Base-by-base conservation (phyloP, 768 basidiomycete genomes). In the Suillus hirtellus region DNA sequence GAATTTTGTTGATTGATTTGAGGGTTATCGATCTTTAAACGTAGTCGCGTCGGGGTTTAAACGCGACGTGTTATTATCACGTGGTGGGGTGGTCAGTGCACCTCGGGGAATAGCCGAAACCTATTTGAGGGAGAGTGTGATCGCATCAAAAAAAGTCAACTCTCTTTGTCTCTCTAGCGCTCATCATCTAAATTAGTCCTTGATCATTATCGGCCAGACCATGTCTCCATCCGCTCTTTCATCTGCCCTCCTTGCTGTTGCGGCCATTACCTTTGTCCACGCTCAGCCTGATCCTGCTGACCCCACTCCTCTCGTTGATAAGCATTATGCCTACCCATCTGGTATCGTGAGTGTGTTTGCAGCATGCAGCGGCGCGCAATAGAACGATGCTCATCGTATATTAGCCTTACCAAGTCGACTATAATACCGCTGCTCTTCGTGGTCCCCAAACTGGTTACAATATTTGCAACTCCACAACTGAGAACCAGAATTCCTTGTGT, bases 391-490 rank as follows among this genome's bases (percentile, higher is more conserved):
- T 52, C 38, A 12, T n/a, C 0, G 27, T 10, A 4, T 15, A 1
- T 4, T 54, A 86, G 84, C 86, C 86, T 2, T 80, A 82, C 69
- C 77, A 85, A 72, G 84, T 77, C 44, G 81, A 84, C 55, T 65
- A 64, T 38, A 72, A 80, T 49, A 74, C 75, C 64, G 58, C 71
- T 14, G 75, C 76, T 50, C 69, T 72, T 31, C 86, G 89, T 61
- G 89, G 88, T 15, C 68, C 76, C 15, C 89, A 91, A 70, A 68
- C 69, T 21, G 89, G 90, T 17, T 89, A 88, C 79, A 89, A 89
- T 72, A 69, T 77, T 12, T 90, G 88, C 73, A 90, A 89, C 73
- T 81, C 84, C 0, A 85, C 87, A 19, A 90, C 89, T 0, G 79
- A 85, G 62, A 82, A 79, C 73, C 84, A 83, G 64, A 59, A 77